Evolutionary conservation across 208 protist species (phyloP), one percentile per base, ranked within the genome.

Genomic region (Wallacemonas sp.): DNA sequence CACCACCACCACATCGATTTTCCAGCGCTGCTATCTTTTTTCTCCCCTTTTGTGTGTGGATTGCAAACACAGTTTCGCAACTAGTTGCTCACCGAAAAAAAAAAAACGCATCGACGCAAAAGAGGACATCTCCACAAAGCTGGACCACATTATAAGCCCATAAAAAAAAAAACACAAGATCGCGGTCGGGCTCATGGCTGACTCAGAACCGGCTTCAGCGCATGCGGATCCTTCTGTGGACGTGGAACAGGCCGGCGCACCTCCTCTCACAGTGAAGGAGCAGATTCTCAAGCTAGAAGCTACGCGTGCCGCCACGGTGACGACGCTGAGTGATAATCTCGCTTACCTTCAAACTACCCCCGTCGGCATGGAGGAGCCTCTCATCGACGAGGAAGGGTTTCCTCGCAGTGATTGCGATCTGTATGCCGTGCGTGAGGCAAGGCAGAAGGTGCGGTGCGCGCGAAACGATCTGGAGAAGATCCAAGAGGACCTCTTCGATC

Each of bases 361-460:
- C 11, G 87, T 85, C 14, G 90, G 90, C 1, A 49, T 93, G 53
- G 39, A 67, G 34, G 79, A 62, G 3, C 70, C 67, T n/a, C 75
- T 96, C 19, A 28, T 93, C 9, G 88, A 96, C 62, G 76, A 72
- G 6, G 87, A 94, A 21, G 90, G 90, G 24, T 94, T 91, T 53
- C 90, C 90, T 11, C 72, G 90, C 6, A 54, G 60, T 51, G 90
- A 96, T 68, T 93, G 85, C 63, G 90, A 96, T 67, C 66, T 94
- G n/a, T 93, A 94, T 69, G 90, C 90, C 1, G 82, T 96, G 0
- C 79, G 86, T 14, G 66, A 62, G 1, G 87, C 90, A 0, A 70
- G 88, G 6, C 77, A 96, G n/a, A 88, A 73, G 0, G 82, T 91
- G 2, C 72, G 67, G 59, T 87, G 69, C 49, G 71, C 72, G 15